These are phyloP conservation scores for Alternaria angustiovoidea DNA, from an alignment of 2,329 filamentous ascomycete genomes.

Conservation along the genomic window DNA sequence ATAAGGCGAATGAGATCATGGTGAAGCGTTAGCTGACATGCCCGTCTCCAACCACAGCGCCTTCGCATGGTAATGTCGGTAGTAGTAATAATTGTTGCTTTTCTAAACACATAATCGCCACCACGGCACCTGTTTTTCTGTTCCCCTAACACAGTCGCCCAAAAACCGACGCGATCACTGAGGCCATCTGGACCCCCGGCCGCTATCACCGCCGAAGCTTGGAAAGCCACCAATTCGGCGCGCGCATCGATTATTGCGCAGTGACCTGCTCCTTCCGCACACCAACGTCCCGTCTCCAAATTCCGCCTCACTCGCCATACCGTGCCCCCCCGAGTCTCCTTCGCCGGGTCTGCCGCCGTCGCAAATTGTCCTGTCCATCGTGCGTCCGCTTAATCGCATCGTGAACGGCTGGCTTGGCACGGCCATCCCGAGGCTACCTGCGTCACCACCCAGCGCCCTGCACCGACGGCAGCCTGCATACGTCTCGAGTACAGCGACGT, in stretches of 20 bases:
- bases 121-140: not conserved
- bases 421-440: slow-evolving; percentile 30
- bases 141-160: not conserved
- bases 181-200: not conserved
- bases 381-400: slow-evolving; percentile 9
- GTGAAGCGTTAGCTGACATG: slow-evolving; percentile 1
- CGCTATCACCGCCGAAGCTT: slow-evolving; percentile 1
- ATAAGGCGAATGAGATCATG: slow-evolving; percentile 16
- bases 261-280: slow-evolving; percentile 31
- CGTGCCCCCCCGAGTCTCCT: slow-evolving; percentile 17
- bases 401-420: slow-evolving; percentile 32
- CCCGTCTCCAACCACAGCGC: not conserved
- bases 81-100: not conserved
- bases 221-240: slow-evolving; percentile 16
- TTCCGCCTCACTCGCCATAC: slow-evolving; percentile 12
- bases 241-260: slow-evolving; percentile 20
- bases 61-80: not conserved
- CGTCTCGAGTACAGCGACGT: slow-evolving; percentile 13
- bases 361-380: slow-evolving; percentile 6
- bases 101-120: not conserved
- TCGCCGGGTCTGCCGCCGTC: slow-evolving; percentile 5
- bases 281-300: slow-evolving; percentile 25
- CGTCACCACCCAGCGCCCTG: slow-evolving; percentile 30
- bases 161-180: not conserved
- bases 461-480: slow-evolving; percentile 19